Conservation (phyloP, 345 rosid genomes). For the Aquilaria malaccensis region DNA sequence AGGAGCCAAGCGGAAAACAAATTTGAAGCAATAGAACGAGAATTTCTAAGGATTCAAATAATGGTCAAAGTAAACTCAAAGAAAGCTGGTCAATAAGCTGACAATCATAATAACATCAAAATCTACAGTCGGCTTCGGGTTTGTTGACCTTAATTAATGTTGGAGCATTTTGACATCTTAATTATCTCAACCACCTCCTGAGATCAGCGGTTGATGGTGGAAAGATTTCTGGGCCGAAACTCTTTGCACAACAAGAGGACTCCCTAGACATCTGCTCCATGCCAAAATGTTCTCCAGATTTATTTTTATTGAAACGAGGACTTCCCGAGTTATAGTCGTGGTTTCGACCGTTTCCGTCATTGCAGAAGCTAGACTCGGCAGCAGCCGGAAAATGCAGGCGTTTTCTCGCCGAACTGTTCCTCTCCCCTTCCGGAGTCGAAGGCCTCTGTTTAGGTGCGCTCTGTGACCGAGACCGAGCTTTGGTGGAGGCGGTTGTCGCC, state of each 20-base stretch:
- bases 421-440: constrained; percentile 35
- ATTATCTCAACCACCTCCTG: constrained; percentile 38
- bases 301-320: constrained; percentile 23
- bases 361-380: neutral
- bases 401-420: constrained; percentile 28
- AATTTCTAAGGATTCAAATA: too few species aligned
- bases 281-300: constrained; percentile 17
- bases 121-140: too few species aligned
- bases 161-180: neutral
- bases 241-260: constrained; percentile 30
- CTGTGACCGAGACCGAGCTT: constrained; percentile 51
- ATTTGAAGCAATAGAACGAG: too few species aligned
- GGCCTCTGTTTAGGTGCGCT: constrained; percentile 64
- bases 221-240: constrained; percentile 32
- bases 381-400: constrained; percentile 31
- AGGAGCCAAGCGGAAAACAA: too few species aligned
- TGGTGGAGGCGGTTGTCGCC: constrained; percentile 71
- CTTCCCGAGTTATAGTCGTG: constrained; percentile 22
- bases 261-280: constrained; percentile 24
- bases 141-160: too few species aligned
- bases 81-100: too few species aligned
- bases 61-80: too few species aligned
- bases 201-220: constrained; percentile 33
- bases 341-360: constrained; percentile 12
- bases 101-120: too few species aligned